Conservation (phyloP, 176 grass and related monocot genomes). For the Oryza meridionalis region DNA sequence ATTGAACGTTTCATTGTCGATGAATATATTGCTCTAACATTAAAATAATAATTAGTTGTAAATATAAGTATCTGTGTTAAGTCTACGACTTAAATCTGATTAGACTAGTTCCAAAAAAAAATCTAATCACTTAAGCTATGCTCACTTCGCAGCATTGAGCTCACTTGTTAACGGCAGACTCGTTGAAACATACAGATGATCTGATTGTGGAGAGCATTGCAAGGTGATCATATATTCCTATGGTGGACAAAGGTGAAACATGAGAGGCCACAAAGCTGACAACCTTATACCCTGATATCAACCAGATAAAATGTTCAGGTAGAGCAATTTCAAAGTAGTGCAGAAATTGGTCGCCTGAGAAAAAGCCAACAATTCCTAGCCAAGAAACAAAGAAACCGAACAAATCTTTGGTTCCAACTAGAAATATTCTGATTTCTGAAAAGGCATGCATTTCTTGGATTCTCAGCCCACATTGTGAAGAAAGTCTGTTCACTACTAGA, state of each 20-base stretch:
- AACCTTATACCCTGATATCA: not conserved
- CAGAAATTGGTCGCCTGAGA: not conserved
- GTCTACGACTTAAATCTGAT: too few relatives aligned
- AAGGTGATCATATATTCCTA: not conserved
- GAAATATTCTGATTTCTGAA: not conserved
- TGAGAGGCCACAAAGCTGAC: not conserved
- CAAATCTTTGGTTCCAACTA: not conserved
- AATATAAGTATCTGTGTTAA: too few relatives aligned
- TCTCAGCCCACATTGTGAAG: not conserved
- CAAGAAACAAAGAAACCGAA: not conserved
- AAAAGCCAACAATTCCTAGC: not conserved
- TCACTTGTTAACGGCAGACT: too few relatives aligned
- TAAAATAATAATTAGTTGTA: too few relatives aligned
- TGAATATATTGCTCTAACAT: too few relatives aligned
- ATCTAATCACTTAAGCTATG: too few relatives aligned
- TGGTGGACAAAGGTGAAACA: not conserved
- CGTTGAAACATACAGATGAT: too few relatives aligned
- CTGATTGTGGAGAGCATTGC: too few relatives aligned
- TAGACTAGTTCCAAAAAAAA: too few relatives aligned
- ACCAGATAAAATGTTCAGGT: not conserved
- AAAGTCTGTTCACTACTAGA: not conserved
- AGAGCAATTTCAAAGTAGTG: not conserved
- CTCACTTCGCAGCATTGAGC: too few relatives aligned
- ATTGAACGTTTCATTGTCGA: too few relatives aligned
- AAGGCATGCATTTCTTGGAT: not conserved